Evolutionary conservation across 768 basidiomycete genomes (phyloP).

Genomic region (Agaricus subrufescens): DNA sequence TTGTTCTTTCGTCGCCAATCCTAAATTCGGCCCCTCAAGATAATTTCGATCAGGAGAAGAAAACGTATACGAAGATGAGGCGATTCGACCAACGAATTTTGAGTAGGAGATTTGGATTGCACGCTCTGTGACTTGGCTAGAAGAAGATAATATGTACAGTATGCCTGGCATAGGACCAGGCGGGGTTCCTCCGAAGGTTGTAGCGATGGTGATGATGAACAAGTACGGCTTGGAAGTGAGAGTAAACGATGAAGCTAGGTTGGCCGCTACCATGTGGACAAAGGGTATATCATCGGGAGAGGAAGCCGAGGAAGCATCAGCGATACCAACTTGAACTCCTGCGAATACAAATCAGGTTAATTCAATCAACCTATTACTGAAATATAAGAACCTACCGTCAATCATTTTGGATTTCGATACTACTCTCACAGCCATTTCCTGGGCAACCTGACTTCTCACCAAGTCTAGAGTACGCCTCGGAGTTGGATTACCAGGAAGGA

Average conservation of each 20-base stretch:
- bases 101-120: constrained; percentile 60
- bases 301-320: constrained; percentile 50
- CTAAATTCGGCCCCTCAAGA: neutral
- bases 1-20: constrained; percentile 9
- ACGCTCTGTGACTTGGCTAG: constrained; percentile 54
- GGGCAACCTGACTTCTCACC: constrained; percentile 55
- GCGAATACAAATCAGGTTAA: neutral
- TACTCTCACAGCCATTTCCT: constrained; percentile 49
- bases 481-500: neutral
- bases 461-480: constrained; percentile 47
- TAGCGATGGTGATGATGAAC: constrained; percentile 47
- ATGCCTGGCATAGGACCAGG: constrained; percentile 28
- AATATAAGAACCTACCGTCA: constrained; percentile 31
- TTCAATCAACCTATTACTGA: too few species aligned
- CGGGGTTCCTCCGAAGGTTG: constrained; percentile 11
- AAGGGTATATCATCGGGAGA: constrained; percentile 48
- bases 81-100: constrained; percentile 66
- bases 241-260: constrained; percentile 37
- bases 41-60: neutral
- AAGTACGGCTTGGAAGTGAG: constrained; percentile 35
- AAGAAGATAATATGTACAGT: constrained; percentile 56
- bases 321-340: constrained; percentile 55
- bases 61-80: constrained; percentile 24
- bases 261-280: constrained; percentile 47
- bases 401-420: constrained; percentile 43